Evolutionary conservation across 1,284 basidiomycete species (phyloP).

Genomic region (Sphagnurus paluster): DNA sequence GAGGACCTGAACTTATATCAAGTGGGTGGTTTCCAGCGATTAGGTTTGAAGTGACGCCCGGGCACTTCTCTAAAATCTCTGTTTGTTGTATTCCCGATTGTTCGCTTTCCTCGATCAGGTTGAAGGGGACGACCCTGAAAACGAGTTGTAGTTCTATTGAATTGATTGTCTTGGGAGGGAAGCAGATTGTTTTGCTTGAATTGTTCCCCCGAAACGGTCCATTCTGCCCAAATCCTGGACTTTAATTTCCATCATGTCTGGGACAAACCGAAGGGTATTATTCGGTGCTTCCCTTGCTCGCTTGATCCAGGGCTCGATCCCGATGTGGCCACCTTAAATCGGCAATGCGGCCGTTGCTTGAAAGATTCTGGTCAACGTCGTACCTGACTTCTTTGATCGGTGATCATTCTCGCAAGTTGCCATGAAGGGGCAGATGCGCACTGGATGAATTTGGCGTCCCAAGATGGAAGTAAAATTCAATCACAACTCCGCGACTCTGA

Average conservation of each 20-base stretch:
- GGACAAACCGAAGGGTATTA: constrained; percentile 11
- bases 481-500: constrained; percentile 25
- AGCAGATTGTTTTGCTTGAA: not conserved
- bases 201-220: constrained; percentile 6
- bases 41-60: constrained; percentile 23
- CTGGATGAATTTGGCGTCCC: constrained; percentile 4
- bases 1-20: constrained; percentile 37
- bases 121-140: constrained; percentile 44
- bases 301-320: constrained; percentile 9
- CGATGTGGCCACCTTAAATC: constrained; percentile 22
- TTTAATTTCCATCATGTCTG: not conserved
- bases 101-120: constrained; percentile 47
- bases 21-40: constrained; percentile 29
- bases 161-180: constrained; percentile 12
- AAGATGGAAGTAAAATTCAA: constrained; percentile 12
- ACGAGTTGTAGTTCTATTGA: constrained; percentile 19
- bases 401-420: constrained; percentile 40
- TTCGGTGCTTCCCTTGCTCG: constrained; percentile 21
- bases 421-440: constrained; percentile 19
- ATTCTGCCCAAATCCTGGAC: constrained; percentile 4
- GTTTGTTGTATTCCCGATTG: constrained; percentile 44
- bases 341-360: constrained; percentile 38
- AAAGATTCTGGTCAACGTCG: constrained; percentile 20
- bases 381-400: constrained; percentile 45
- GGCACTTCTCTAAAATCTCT: constrained; percentile 25